Conservation (phyloP, 1,284 basidiomycete species). For the Ceratobasidium sp. region DNA sequence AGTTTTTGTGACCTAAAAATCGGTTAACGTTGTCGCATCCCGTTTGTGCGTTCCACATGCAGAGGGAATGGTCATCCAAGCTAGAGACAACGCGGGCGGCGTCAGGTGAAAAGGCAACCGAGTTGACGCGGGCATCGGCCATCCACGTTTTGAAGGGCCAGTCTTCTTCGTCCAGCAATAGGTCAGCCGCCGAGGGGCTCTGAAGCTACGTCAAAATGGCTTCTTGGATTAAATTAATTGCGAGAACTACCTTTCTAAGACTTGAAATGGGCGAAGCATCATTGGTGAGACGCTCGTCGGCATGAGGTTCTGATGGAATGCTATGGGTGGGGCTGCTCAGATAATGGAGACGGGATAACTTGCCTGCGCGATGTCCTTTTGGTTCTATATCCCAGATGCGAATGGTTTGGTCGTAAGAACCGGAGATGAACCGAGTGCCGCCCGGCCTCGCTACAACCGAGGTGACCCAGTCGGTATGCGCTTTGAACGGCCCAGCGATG, state of each 20-base stretch:
- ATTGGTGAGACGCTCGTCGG: no score
- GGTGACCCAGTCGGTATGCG: not conserved
- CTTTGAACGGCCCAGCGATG: not conserved
- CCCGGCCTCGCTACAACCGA: slow-evolving; percentile 25
- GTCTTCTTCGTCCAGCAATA: no score
- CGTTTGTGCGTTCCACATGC: slow-evolving; percentile 21
- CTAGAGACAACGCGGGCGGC: not conserved
- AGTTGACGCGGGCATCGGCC: not conserved
- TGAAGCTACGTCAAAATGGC: no score
- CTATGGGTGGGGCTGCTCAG: no score
- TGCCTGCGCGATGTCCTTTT: no score
- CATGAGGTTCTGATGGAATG: no score
- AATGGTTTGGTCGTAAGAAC: slow-evolving; percentile 23
- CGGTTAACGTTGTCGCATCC: not conserved
- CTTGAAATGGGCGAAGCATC: not conserved
- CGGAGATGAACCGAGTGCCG: slow-evolving; percentile 23
- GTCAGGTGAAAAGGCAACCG: slow-evolving; percentile 24
- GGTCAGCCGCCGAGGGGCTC: slow-evolving; percentile 8
- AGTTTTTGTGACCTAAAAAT: not conserved
- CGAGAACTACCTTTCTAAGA: no score
- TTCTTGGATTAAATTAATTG: no score
- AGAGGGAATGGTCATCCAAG: not conserved
- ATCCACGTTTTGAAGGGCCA: no score
- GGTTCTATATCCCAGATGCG: slow-evolving; percentile 37
- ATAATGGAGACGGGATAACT: no score